Percentiles rank a stretch among this genome's conserved stretches.
These are phyloP conservation scores for Chromosphaera perkinsii DNA, from an alignment of 208 protist species.

Conservation along the genomic window DNA sequence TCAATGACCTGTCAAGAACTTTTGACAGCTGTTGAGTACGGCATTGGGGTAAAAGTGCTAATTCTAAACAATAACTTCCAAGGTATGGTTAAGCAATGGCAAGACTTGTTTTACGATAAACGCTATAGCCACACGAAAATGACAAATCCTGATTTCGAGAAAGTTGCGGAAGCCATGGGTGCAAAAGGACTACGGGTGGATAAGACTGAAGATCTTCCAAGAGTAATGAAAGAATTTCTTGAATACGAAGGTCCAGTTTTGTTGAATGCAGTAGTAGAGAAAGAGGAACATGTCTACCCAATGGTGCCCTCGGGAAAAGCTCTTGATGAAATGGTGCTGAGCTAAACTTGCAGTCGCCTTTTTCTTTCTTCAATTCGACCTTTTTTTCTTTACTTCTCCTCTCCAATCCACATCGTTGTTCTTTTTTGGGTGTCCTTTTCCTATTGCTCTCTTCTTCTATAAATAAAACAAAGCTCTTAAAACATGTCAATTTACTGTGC, in stretches of 20 bases:
- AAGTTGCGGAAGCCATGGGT: constrained; percentile 40
- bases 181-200: constrained; percentile 16
- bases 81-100: constrained; percentile 55
- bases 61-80: constrained; percentile 49
- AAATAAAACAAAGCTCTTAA: too few species aligned
- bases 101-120: constrained; percentile 51
- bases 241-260: constrained; percentile 30
- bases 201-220: constrained; percentile 17
- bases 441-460: too few species aligned
- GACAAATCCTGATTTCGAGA: constrained; percentile 47
- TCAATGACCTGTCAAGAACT: constrained; percentile 57
- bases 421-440: too few species aligned
- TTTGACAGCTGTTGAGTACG: constrained; percentile 47
- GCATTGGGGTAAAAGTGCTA: constrained; percentile 47
- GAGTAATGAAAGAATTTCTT: constrained; percentile 43
- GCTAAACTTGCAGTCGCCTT: too few species aligned
- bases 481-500: too few species aligned
- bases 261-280: constrained; percentile 22
- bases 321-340: constrained; percentile 36
- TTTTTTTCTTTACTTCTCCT: too few species aligned
- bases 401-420: too few species aligned
- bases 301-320: constrained; percentile 30
- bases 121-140: constrained; percentile 44
- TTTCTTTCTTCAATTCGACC: too few species aligned
- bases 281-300: constrained; percentile 31